Percentiles rank a stretch among this genome's conserved stretches.
phyloP scores from a whole-genome alignment of 1,139 yeast species.

The Debaryomyces subglobosus region DNA sequence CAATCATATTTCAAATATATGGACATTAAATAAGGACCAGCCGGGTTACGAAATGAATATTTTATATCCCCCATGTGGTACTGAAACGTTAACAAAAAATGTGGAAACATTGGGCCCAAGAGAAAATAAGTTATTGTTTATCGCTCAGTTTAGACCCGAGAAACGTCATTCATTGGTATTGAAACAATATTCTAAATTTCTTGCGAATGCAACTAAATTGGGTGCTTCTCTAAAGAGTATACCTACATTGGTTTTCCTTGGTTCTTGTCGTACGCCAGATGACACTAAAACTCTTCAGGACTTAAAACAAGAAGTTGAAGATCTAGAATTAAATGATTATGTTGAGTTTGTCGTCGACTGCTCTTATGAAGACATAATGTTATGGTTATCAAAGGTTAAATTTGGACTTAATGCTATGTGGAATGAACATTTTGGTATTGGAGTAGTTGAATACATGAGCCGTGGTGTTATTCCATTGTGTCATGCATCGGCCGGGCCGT shows the following conservation, averaged over 20 bases:
- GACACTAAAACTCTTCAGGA: constrained; percentile 64
- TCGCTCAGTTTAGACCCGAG: constrained; percentile 96
- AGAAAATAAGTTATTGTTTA: constrained; percentile 62
- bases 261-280: constrained; percentile 74
- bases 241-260: constrained; percentile 71
- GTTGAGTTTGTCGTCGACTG: constrained; percentile 79
- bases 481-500: constrained; percentile 94
- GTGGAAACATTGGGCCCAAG: constrained; percentile 30
- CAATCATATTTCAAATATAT: constrained; percentile 66
- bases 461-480: constrained; percentile 86
- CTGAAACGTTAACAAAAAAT: constrained; percentile 46
- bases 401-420: constrained; percentile 97
- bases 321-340: constrained; percentile 48
- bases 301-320: constrained; percentile 49
- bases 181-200: constrained; percentile 60
- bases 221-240: constrained; percentile 23
- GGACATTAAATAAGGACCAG: constrained; percentile 44
- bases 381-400: constrained; percentile 58
- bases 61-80: constrained; percentile 87
- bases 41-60: constrained; percentile 39
- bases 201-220: constrained; percentile 25
- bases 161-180: constrained; percentile 81
- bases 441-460: constrained; percentile 91
- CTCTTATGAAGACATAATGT: constrained; percentile 63
- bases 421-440: constrained; percentile 99